Conservation (phyloP, 2,329 filamentous ascomycete species). For the Xylaria sp. region DNA sequence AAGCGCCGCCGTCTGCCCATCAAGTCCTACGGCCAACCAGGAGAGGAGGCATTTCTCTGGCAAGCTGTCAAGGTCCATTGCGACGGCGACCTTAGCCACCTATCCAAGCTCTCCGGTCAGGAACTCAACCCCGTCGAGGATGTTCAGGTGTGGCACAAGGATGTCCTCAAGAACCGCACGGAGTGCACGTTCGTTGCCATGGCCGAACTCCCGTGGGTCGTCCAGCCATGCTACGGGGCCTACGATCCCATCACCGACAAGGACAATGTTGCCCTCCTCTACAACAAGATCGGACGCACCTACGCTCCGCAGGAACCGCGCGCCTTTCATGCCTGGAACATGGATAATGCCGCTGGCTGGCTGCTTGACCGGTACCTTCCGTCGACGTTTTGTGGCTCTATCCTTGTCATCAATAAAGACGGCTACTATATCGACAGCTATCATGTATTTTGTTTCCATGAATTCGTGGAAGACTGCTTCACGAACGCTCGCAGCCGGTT, state of each 20-base stretch:
- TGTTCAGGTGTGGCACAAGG: constrained; percentile 5
- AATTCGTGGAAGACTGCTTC: too few species aligned
- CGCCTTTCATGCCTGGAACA: background rate
- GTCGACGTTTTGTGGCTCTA: constrained; percentile 3
- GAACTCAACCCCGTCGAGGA: background rate
- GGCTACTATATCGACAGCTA: background rate
- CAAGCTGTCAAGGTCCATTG: constrained; percentile 27
- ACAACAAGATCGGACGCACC: background rate
- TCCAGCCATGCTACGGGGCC: background rate
- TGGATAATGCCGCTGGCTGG: background rate
- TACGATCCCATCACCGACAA: background rate
- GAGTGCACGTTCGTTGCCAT: background rate
- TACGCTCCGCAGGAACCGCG: background rate
- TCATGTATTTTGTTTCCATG: constrained; percentile 18
- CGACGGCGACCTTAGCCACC: constrained; percentile 4
- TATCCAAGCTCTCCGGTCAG: background rate
- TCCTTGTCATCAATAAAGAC: constrained; percentile 12
- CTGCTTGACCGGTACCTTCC: background rate
- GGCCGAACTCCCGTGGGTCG: constrained; percentile 17
- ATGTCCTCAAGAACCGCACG: background rate
- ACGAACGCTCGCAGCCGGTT: too few species aligned
- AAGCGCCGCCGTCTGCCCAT: constrained; percentile 2
- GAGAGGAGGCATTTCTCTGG: constrained; percentile 3
- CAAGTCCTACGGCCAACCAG: background rate
- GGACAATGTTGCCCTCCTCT: background rate